Evolutionary conservation across 1,139 yeast species (phyloP).

Genomic region (Yamadazyma buinensis): DNA sequence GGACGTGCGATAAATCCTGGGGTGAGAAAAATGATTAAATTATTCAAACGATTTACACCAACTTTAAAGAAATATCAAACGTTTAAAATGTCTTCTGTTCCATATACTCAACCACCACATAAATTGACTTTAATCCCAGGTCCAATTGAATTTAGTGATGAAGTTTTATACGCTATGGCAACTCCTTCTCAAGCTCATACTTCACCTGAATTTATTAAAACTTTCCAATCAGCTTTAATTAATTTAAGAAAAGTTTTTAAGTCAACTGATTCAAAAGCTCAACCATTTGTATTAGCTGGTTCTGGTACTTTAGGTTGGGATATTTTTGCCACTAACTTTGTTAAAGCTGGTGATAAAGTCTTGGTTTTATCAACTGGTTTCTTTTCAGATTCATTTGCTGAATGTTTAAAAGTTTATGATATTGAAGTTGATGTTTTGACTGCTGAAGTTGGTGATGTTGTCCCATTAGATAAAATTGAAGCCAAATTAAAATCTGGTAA

Average conservation of each 20-base stretch:
- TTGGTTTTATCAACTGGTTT: slow-evolving; percentile 90
- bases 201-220: slow-evolving; percentile 76
- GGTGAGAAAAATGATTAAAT: slow-evolving; percentile 4
- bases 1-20: neutral
- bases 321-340: slow-evolving; percentile 72
- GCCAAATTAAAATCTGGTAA: slow-evolving; percentile 45
- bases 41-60: slow-evolving; percentile 4
- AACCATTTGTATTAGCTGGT: slow-evolving; percentile 80
- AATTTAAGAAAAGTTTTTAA: slow-evolving; percentile 73
- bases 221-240: slow-evolving; percentile 66
- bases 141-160: slow-evolving; percentile 85
- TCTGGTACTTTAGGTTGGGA: slow-evolving; percentile 98
- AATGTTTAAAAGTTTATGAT: slow-evolving; percentile 69
- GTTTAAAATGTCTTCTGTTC: slow-evolving; percentile 21
- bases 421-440: slow-evolving; percentile 64
- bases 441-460: slow-evolving; percentile 72
- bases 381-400: slow-evolving; percentile 85
- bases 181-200: slow-evolving; percentile 89
- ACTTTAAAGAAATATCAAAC: slow-evolving; percentile 1
- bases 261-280: slow-evolving; percentile 61
- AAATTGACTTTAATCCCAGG: slow-evolving; percentile 83
- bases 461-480: slow-evolving; percentile 56
- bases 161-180: slow-evolving; percentile 77
- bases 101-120: slow-evolving; percentile 43
- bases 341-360: slow-evolving; percentile 64